Evolutionary conservation across 192 early-diverging fungal species (phyloP).

Genomic region (Ambispora gerdemannii): DNA sequence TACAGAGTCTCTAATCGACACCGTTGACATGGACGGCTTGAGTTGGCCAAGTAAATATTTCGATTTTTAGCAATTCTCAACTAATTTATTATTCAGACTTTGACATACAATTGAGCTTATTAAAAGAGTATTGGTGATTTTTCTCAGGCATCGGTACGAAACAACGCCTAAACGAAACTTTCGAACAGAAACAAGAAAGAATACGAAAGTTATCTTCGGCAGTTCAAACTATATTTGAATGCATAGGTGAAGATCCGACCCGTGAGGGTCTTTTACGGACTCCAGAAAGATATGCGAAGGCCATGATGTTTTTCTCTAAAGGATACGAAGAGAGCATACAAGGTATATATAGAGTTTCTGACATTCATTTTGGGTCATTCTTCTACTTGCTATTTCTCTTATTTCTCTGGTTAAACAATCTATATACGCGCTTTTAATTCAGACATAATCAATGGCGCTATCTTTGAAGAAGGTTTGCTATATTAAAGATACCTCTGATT

Average conservation of each 20-base stretch:
- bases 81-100: neutral
- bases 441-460: conserved; percentile 90
- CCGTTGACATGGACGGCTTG: conserved; percentile 68
- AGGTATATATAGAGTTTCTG: conserved; percentile 36
- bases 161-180: conserved; percentile 73
- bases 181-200: conserved; percentile 65
- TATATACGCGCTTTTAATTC: conserved; percentile 10
- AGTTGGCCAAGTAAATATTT: conserved; percentile 76
- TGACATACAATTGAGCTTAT: neutral
- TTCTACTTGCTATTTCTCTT: neutral
- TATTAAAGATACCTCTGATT: too few species aligned
- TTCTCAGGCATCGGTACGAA: conserved; percentile 73
- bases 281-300: conserved; percentile 94
- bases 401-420: too few species aligned
- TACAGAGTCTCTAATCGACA: conserved; percentile 1
- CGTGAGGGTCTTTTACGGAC: conserved; percentile 95
- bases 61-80: neutral
- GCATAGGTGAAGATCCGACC: conserved; percentile 91
- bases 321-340: conserved; percentile 94
- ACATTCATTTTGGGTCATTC: neutral
- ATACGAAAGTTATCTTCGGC: conserved; percentile 78
- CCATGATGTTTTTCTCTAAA: conserved; percentile 96
- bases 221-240: conserved; percentile 83
- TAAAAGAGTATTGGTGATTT: neutral
- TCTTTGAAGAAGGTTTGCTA: conserved; percentile 86